Evolutionary conservation across 2,329 filamentous ascomycete genomes (phyloP), one percentile per base, ranked within the genome.

Genomic region (Verticillium dahliae): DNA sequence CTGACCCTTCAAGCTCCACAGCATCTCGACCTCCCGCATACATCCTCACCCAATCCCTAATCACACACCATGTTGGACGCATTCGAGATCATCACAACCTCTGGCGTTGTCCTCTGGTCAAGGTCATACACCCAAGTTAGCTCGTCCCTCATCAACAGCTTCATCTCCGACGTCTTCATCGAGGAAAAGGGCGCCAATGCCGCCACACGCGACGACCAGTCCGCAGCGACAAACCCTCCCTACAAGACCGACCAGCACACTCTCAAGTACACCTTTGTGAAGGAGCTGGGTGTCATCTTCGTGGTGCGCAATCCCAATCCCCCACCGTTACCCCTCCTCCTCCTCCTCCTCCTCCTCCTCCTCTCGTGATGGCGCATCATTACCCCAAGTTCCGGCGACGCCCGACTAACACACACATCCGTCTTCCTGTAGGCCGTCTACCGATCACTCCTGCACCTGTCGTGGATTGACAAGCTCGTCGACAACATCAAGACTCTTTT

Each of bases 131-230:
- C 89, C 60, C 84, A 89, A 2, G 87, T 96, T 72, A 92, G 87
- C 73, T 85, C 90, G 54, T 87, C 90, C 69, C 82, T 97, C 66
- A 88, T 99, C 80, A 97, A 99, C 81, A 90, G 86, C 80, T 89
- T 99, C 75, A 97, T 99, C 76, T 88, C 89, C 74, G 92, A 98
- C 76, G 91, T 97, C 72, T 97, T 99, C 74, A 97, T 99, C 72
- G 95, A 99, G 78, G 94, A 97, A 80, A 93, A 91, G 75, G 84
- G 85, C 63, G 83, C 86, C 62, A 81, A 81, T 58, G 81, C 83
- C 60, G 80, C 85, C 61, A 81, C 86, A 59, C 85, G 86, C 66
- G 84, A 87, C 63, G 76, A 81, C 57, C 78, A 76, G 58, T 85
- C 87, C 6, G 82, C 86, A 14, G 79, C 85, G 15, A 80, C 77